Percentiles rank a stretch among this genome's conserved stretches.
These are phyloP conservation scores for Colletotrichum magnum DNA, from an alignment of 2,329 filamentous ascomycete genomes.

Conservation along the genomic window DNA sequence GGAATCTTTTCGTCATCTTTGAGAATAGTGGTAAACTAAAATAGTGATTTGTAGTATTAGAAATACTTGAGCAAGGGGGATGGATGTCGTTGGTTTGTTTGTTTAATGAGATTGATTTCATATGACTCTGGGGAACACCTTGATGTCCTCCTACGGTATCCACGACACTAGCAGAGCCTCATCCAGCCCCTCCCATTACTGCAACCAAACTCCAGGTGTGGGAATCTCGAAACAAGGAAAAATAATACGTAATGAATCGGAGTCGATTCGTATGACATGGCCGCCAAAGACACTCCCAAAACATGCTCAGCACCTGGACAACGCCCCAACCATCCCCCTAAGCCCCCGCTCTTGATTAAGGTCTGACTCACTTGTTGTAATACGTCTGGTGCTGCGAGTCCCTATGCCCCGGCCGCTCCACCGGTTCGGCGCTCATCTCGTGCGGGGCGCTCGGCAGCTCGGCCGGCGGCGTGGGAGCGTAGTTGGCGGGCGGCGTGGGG, in stretches of 20 bases:
- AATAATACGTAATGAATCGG: neutral
- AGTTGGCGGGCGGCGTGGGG: neutral
- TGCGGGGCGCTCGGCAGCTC: slow-evolving; percentile 28
- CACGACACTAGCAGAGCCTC: too few species aligned
- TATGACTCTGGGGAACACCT: too few species aligned
- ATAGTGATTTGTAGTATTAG: too few species aligned
- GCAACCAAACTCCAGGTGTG: slow-evolving; percentile 1
- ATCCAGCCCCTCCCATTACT: neutral
- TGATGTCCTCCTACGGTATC: too few species aligned
- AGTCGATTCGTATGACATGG: neutral
- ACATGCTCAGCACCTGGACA: neutral
- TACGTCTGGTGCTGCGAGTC: slow-evolving; percentile 33
- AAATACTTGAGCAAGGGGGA: too few species aligned
- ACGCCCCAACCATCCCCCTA: neutral
- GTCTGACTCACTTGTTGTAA: slow-evolving; percentile 27
- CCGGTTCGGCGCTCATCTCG: slow-evolving; percentile 33
- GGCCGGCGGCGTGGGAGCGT: slow-evolving; percentile 4
- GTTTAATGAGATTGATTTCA: too few species aligned
- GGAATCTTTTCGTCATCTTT: too few species aligned
- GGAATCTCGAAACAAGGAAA: slow-evolving; percentile 2
- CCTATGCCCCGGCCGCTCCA: neutral
- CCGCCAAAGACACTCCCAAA: neutral
- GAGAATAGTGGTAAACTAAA: too few species aligned
- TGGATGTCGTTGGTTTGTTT: too few species aligned
- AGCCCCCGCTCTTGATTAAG: neutral